These are phyloP conservation scores for Pythium rhizo-oryzae DNA, from an alignment of 352 stramenopile genomes.

Conservation along the genomic window DNA sequence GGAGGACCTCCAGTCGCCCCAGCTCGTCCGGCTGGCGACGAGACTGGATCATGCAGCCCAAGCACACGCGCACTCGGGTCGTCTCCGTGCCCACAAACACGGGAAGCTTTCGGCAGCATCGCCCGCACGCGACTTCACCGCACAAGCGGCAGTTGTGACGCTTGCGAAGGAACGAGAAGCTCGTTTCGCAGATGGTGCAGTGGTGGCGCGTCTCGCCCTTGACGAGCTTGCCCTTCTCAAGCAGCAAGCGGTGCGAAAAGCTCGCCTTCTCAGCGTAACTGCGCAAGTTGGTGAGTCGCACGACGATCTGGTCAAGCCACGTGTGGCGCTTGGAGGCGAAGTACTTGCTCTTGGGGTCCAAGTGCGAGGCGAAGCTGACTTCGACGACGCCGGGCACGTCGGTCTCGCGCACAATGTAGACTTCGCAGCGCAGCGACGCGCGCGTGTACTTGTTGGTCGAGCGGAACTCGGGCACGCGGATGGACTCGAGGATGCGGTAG, in stretches of 20 bases:
- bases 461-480: slow-evolving; percentile 67
- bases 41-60: slow-evolving; percentile 77
- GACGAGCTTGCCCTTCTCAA: slow-evolving; percentile 45
- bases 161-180: slow-evolving; percentile 79
- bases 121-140: slow-evolving; percentile 64
- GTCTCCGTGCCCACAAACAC: slow-evolving; percentile 64
- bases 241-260: slow-evolving; percentile 58
- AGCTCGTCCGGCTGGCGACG: slow-evolving; percentile 62
- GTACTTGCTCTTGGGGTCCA: slow-evolving; percentile 84
- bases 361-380: slow-evolving; percentile 79
- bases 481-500: slow-evolving; percentile 81
- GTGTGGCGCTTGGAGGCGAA: slow-evolving; percentile 53
- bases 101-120: slow-evolving; percentile 74
- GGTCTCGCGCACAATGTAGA: slow-evolving; percentile 80
- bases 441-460: slow-evolving; percentile 63
- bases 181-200: slow-evolving; percentile 66
- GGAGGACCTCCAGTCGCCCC: slow-evolving; percentile 32
- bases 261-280: slow-evolving; percentile 69
- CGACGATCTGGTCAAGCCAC: slow-evolving; percentile 60
- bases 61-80: slow-evolving; percentile 71
- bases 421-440: slow-evolving; percentile 78
- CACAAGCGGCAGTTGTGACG: slow-evolving; percentile 79
- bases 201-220: slow-evolving; percentile 48
- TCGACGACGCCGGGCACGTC: slow-evolving; percentile 71
- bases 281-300: slow-evolving; percentile 59